Evolutionary conservation across 2,329 filamentous ascomycete species (phyloP), one percentile per base, ranked within the genome.

Genomic region (Aspergillus pseudonomiae): DNA sequence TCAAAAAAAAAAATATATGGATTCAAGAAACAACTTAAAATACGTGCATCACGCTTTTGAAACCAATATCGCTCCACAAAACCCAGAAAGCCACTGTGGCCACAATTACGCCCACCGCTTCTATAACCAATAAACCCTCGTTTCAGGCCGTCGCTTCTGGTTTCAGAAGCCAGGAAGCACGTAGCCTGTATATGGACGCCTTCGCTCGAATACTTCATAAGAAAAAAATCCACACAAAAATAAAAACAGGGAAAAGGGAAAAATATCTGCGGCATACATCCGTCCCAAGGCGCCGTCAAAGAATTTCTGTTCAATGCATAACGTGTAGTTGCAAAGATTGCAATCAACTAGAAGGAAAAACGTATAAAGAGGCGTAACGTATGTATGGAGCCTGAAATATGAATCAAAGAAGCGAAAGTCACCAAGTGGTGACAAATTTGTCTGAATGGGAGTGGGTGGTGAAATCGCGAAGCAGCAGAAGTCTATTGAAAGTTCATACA

Each of bases 361-460:
- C 59, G 64, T 65, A 68, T 54, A 36, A 26, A 63, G 61, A 63
- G 55, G 57, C 56, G 57, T 36, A 58, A 46, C 52, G 6, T 59
- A 63, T 68, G 70, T 73, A 70, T 72, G 66, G 69, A 69, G 66
- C 69, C 64, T 65, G 50, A 62, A 65, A 58, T 41, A 50, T 59
- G 55, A 48, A 64, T 57, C 41, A 50, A 58, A 62, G 61, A 64
- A 65, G 39, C 43, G 28, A 57, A 57, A 62, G 53, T 59, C 30
- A 52, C 64, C 48, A 52, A 11, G 28, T 52, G 34, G 21, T 41
- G 32, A 43, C 61, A 57, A 61, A 46, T 54, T 52, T 52, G 28
- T n/a, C 48, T 34, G 28, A 34, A 52, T 7, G 16, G 12, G 28
- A 34, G 28, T 11, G 48, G 34, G 21, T 16, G 6, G 48, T 32